A percentile compares a stretch with the other conserved stretches of the same genome.
phyloP scores from a whole-genome alignment of 305 asterid genomes.

The Fraxinus dipetala region DNA sequence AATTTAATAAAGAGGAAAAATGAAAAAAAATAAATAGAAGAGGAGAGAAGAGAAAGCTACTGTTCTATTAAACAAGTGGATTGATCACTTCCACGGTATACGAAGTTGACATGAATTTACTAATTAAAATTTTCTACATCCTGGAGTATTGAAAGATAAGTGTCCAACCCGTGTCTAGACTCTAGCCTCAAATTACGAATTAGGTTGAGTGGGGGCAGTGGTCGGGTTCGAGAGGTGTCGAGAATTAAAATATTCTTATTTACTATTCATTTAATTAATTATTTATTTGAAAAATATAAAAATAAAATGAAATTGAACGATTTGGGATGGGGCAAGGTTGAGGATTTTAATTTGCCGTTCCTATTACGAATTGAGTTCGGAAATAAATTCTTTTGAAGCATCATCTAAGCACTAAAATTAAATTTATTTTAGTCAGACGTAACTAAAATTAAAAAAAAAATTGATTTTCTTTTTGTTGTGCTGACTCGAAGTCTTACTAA shows the following conservation, averaged over 20 bases:
- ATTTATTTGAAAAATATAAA: too few species aligned
- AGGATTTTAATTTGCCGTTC: not conserved
- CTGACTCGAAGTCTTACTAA: not conserved
- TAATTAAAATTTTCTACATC: not conserved
- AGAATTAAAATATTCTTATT: not conserved
- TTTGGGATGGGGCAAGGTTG: not conserved
- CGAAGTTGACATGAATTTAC: not conserved
- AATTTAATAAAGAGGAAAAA: not conserved
- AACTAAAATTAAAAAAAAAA: not conserved
- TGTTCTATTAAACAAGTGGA: not conserved
- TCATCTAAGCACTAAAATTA: not conserved
- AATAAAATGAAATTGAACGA: not conserved
- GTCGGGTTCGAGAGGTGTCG: not conserved
- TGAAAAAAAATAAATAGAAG: too few species aligned
- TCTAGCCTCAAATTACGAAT: not conserved
- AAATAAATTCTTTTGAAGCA: too few species aligned
- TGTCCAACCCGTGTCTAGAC: not conserved
- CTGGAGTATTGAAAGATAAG: not conserved
- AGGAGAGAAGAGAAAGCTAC: not conserved
- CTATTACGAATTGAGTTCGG: not conserved
- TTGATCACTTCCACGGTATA: not conserved
- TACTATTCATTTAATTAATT: not conserved
- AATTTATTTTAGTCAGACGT: too few species aligned
- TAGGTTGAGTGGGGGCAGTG: not conserved
- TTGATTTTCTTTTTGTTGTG: not conserved